Conservation (phyloP, 495 filamentous ascomycete genomes). For the Daldinia vernicosa region DNA sequence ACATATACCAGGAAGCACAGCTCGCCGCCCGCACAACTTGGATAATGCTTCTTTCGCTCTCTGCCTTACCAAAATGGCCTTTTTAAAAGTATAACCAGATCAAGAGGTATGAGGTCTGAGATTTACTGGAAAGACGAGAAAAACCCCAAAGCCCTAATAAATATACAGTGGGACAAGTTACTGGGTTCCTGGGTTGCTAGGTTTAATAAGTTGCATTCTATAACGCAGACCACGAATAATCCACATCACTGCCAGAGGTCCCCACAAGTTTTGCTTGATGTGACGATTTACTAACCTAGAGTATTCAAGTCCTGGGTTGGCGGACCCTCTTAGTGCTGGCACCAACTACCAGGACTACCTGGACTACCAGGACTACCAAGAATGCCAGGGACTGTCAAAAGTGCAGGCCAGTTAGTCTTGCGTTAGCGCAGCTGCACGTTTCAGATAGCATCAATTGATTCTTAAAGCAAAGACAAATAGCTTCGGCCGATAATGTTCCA, state of each 20-base stretch:
- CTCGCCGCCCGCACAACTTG: not conserved
- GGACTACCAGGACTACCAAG: not conserved
- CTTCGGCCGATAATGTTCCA: not conserved
- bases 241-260: not conserved
- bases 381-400: not conserved
- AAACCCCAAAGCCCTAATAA: not conserved
- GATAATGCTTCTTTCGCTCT: not conserved
- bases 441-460: not conserved
- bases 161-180: not conserved
- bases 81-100: not conserved
- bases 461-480: not conserved
- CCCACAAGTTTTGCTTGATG: conserved; percentile 4
- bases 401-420: conserved; percentile 1
- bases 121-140: not conserved
- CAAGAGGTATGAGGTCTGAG: not conserved
- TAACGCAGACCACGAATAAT: not conserved
- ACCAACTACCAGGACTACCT: conserved; percentile 1
- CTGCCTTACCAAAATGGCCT: not conserved
- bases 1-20: not conserved
- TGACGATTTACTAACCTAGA: conserved; percentile 9
- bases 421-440: not conserved
- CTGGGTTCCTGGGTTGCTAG: not conserved
- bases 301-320: conserved; percentile 1
- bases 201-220: conserved; percentile 5
- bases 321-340: conserved; percentile 9